Evolutionary conservation across 1,284 basidiomycete genomes (phyloP).

Genomic region (Cerrena zonata): DNA sequence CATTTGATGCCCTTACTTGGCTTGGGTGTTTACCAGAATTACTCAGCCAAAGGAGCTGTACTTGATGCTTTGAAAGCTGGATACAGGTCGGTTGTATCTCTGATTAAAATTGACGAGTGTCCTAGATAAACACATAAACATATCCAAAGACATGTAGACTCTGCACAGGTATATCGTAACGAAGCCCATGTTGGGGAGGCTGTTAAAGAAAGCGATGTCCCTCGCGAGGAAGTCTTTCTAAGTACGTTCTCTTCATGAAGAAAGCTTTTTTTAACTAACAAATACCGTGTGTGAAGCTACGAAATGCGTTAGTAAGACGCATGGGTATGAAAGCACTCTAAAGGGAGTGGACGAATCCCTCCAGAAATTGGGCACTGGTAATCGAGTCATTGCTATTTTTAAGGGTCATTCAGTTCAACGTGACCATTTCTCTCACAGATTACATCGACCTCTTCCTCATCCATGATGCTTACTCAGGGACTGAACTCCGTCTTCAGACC

Average conservation of each 20-base stretch:
- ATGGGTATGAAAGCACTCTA: slow-evolving; percentile 23
- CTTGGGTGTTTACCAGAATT: slow-evolving; percentile 76
- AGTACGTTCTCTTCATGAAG: slow-evolving; percentile 48
- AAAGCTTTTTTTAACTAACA: no score
- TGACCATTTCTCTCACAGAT: slow-evolving; percentile 26
- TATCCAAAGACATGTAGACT: slow-evolving; percentile 54
- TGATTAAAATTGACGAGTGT: no score
- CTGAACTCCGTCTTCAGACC: slow-evolving; percentile 37
- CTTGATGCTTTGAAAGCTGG: slow-evolving; percentile 68
- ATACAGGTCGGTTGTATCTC: slow-evolving; percentile 48
- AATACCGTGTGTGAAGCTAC: no score
- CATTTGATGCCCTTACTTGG: slow-evolving; percentile 70
- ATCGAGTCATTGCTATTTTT: no score
- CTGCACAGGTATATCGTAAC: slow-evolving; percentile 71
- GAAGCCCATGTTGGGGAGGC: slow-evolving; percentile 62
- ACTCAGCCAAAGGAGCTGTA: slow-evolving; percentile 53
- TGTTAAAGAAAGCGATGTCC: slow-evolving; percentile 46
- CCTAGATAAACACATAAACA: background rate
- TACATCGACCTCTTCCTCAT: slow-evolving; percentile 61
- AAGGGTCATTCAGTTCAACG: no score
- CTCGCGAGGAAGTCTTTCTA: slow-evolving; percentile 59
- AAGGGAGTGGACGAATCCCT: slow-evolving; percentile 22
- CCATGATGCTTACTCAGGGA: slow-evolving; percentile 47
- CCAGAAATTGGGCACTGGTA: slow-evolving; percentile 18
- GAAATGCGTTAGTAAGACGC: slow-evolving; percentile 6